Percentiles rank a stretch among this genome's conserved stretches.
These are phyloP conservation scores for Selaginella moellendorffii DNA, from an alignment of 75 land plant genomes.

Conservation along the genomic window DNA sequence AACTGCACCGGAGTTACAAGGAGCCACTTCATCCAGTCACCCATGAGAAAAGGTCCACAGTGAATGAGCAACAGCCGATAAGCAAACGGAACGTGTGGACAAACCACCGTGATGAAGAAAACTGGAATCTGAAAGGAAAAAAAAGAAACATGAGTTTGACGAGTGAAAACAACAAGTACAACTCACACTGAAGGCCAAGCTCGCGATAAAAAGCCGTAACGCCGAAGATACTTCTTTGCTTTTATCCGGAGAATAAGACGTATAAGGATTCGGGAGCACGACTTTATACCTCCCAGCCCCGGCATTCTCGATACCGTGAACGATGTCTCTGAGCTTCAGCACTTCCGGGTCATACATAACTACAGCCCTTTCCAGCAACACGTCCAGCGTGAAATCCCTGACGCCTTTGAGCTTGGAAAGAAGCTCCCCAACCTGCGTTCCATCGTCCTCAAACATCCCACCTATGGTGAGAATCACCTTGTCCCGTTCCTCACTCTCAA, in stretches of 20 bases:
- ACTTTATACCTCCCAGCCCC: conserved; percentile 45
- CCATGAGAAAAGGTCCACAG: conserved; percentile 73
- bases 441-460: conserved; percentile 52
- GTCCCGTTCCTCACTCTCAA: conserved; percentile 68
- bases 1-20: conserved; percentile 85
- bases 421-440: conserved; percentile 29
- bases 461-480: conserved; percentile 32
- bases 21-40: conserved; percentile 81
- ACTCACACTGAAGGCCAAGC: conserved; percentile 76
- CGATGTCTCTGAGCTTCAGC: conserved; percentile 48
- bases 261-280: conserved; percentile 37
- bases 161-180: background rate
- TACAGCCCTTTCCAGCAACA: conserved; percentile 28
- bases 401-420: conserved; percentile 49
- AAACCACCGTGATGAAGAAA: conserved; percentile 53
- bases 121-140: conserved; percentile 54
- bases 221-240: conserved; percentile 49
- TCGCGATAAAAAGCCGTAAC: conserved; percentile 52
- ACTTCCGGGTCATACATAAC: conserved; percentile 75
- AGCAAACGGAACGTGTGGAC: conserved; percentile 49
- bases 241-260: conserved; percentile 36
- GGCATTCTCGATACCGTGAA: conserved; percentile 47
- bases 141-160: background rate
- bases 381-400: conserved; percentile 36
- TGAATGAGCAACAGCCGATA: conserved; percentile 39